phyloP scores from a whole-genome alignment of 345 rosid species.

The Melaleuca quinquenervia region DNA sequence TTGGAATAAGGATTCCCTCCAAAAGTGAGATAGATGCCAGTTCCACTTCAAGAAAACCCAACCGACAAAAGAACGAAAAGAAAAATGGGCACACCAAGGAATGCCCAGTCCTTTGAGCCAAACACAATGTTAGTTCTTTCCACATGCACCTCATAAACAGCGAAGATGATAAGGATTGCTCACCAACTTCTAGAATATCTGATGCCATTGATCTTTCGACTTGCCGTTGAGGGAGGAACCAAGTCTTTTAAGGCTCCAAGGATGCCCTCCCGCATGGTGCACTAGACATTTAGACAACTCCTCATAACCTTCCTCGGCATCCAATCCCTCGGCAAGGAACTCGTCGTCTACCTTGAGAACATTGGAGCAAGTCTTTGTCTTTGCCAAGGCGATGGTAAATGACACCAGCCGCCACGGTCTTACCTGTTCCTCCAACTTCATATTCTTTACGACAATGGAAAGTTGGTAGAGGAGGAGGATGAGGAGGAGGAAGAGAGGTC shows the following conservation, averaged over 20 bases:
- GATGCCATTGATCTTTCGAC: neutral
- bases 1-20: neutral
- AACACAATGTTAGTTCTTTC: neutral
- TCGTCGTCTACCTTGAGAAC: neutral
- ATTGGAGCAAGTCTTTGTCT: neutral
- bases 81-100: neutral
- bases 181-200: neutral
- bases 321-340: neutral
- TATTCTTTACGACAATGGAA: neutral
- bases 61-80: neutral
- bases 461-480: neutral
- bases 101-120: neutral
- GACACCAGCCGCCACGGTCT: neutral
- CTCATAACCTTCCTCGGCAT: neutral
- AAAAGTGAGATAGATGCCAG: neutral
- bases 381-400: neutral
- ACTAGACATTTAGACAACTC: neutral
- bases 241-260: neutral
- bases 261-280: neutral
- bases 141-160: neutral
- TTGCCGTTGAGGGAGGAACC: neutral
- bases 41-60: neutral
- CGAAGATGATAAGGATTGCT: neutral
- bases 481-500: neutral
- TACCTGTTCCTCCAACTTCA: constrained; percentile 2